These are phyloP conservation scores for Pyricularia pennisetigena DNA, from an alignment of 2,329 filamentous ascomycete species.

Conservation along the genomic window DNA sequence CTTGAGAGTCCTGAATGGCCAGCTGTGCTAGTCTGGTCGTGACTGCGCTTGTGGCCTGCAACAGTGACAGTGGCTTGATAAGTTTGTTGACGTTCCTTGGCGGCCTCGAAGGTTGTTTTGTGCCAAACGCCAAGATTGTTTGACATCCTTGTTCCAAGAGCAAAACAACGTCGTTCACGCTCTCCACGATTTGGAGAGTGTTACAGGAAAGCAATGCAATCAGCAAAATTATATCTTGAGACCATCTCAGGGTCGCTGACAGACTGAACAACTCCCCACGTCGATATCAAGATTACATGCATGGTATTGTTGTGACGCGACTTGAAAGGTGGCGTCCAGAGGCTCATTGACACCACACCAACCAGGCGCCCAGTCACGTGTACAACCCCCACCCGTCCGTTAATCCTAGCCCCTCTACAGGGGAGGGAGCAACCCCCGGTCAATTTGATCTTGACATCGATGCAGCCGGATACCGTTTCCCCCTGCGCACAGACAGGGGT, in stretches of 20 bases:
- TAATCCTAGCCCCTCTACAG: neutral
- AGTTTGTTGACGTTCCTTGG: conserved; percentile 9
- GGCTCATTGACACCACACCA: conserved; percentile 1
- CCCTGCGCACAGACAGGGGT: conserved; percentile 6
- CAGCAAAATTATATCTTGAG: neutral
- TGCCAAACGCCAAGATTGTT: conserved; percentile 12
- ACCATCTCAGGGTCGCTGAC: neutral
- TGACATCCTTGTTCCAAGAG: conserved; percentile 1
- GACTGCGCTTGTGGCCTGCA: conserved; percentile 16
- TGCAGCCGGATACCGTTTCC: conserved; percentile 4
- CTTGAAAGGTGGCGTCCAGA: neutral
- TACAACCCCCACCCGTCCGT: neutral
- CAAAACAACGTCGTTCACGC: neutral
- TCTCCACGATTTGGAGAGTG: neutral
- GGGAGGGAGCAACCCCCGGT: neutral
- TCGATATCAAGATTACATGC: neutral
- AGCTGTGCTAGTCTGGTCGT: neutral
- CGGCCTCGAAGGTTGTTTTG: conserved; percentile 15
- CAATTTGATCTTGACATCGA: neutral
- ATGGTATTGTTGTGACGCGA: neutral
- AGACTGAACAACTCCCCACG: neutral
- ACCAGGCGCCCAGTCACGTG: conserved; percentile 4
- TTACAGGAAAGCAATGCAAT: neutral
- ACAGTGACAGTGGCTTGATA: conserved; percentile 9
- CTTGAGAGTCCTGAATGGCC: neutral